phyloP scores from a whole-genome alignment of 441 rosid genomes.

The Croton laevigatus region DNA sequence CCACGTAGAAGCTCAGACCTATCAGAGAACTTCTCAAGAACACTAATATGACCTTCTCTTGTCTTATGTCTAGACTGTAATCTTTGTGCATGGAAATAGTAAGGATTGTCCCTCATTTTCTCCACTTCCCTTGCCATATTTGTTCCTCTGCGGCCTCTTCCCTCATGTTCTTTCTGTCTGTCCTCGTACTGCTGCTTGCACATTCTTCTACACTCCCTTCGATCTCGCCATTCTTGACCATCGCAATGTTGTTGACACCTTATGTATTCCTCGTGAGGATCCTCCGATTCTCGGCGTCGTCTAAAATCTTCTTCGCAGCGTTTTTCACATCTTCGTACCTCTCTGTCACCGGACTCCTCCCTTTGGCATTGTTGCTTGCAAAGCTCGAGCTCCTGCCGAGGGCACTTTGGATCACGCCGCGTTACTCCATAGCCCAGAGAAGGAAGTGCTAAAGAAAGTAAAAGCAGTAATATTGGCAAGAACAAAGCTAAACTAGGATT shows the following conservation, averaged over 20 bases:
- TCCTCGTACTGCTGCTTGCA: slow-evolving; percentile 15
- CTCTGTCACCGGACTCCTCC: neutral
- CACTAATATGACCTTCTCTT: slow-evolving; percentile 36
- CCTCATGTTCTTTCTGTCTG: neutral
- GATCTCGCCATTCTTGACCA: slow-evolving; percentile 13
- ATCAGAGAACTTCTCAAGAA: slow-evolving; percentile 40
- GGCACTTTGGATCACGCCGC: slow-evolving; percentile 4
- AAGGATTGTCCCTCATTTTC: slow-evolving; percentile 32
- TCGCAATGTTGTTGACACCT: slow-evolving; percentile 21
- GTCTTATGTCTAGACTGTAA: slow-evolving; percentile 25
- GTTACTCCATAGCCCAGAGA: neutral
- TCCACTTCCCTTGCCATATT: neutral
- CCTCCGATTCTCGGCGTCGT: slow-evolving; percentile 7
- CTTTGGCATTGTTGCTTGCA: slow-evolving; percentile 24
- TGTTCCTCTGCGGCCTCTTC: slow-evolving; percentile 1
- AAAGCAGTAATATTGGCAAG: slow-evolving; percentile 6
- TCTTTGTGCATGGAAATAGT: slow-evolving; percentile 34
- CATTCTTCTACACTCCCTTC: slow-evolving; percentile 7
- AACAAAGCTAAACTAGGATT: neutral
- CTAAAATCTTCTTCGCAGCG: slow-evolving; percentile 24
- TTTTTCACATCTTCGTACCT: slow-evolving; percentile 22
- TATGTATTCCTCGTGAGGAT: slow-evolving; percentile 20
- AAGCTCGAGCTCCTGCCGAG: slow-evolving; percentile 15
- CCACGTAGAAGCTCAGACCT: slow-evolving; percentile 41
- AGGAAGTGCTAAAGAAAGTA: slow-evolving; percentile 19